These are phyloP conservation scores for Tolypocladium nubicola DNA, from an alignment of 2,329 filamentous ascomycete genomes.

Conservation along the genomic window DNA sequence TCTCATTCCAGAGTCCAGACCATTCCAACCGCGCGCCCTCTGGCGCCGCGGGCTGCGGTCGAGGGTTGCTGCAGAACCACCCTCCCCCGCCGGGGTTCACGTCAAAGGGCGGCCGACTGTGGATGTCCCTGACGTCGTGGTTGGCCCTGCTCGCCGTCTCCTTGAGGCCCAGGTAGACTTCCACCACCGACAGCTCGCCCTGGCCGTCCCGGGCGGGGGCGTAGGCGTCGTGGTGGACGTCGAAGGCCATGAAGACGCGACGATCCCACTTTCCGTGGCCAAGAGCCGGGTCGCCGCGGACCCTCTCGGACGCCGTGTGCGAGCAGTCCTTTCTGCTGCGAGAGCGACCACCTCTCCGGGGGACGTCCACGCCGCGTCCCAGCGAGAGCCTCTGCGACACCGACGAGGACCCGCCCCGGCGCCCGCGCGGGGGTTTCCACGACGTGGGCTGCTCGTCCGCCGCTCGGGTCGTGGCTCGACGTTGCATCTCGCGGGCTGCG, in stretches of 20 bases:
- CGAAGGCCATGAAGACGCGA: constrained; percentile 7
- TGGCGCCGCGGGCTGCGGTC: not conserved
- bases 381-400: not conserved
- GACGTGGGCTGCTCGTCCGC: too few relatives aligned
- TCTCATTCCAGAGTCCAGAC: too few relatives aligned
- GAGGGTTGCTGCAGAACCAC: constrained; percentile 3
- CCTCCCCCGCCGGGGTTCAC: constrained; percentile 4
- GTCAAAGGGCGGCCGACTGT: constrained; percentile 5
- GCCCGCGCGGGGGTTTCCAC: not conserved
- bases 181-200: constrained; percentile 4
- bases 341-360: not conserved
- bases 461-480: too few relatives aligned
- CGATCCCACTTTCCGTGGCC: constrained; percentile 5
- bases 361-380: not conserved
- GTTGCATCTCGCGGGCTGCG: too few relatives aligned
- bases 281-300: not conserved
- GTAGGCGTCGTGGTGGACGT: constrained; percentile 8
- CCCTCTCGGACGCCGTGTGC: not conserved
- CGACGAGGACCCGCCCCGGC: not conserved
- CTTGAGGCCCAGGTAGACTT: constrained; percentile 3
- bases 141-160: constrained; percentile 4
- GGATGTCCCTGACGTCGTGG: constrained; percentile 2
- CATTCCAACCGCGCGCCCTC: too few relatives aligned
- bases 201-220: constrained; percentile 3
- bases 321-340: not conserved